Evolutionary conservation across 805 yeast species (phyloP).

Genomic region (Dipodascus geniculatus): DNA sequence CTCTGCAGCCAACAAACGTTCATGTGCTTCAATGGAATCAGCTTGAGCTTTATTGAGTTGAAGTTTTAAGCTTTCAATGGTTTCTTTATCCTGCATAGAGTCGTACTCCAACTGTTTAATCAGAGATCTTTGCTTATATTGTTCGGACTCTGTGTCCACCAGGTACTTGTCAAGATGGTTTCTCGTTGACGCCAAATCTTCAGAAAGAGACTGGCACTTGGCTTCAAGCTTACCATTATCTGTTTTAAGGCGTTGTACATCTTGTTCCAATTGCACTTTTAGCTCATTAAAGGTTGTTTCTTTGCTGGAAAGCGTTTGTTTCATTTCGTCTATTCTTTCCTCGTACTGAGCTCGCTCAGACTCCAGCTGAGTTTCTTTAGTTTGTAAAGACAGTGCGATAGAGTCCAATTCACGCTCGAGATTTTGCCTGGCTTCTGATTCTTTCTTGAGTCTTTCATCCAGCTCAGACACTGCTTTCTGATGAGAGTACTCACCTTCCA

Average conservation of each 20-base stretch:
- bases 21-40: conserved; percentile 24
- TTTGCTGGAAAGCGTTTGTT: background rate
- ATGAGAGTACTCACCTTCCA: conserved; percentile 20
- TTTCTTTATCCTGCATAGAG: background rate
- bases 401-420: conserved; percentile 11
- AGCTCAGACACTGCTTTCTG: conserved; percentile 17
- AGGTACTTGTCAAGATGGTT: background rate
- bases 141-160: background rate
- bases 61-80: background rate
- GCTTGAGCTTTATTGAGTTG: conserved; percentile 19
- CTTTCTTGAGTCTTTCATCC: conserved; percentile 20
- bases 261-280: background rate
- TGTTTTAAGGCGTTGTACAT: background rate
- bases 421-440: conserved; percentile 13
- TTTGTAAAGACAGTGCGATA: background rate
- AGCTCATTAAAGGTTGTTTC: background rate
- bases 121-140: background rate
- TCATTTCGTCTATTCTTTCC: background rate
- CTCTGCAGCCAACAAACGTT: conserved; percentile 38
- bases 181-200: background rate
- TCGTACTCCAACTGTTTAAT: background rate
- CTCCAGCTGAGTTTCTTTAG: background rate
- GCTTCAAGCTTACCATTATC: background rate
- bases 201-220: background rate
- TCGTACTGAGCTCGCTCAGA: background rate